Percentiles rank a stretch among this genome's conserved stretches.
These are phyloP conservation scores for Samsoniella hepiali DNA, from an alignment of 2,329 filamentous ascomycete species.

Conservation along the genomic window DNA sequence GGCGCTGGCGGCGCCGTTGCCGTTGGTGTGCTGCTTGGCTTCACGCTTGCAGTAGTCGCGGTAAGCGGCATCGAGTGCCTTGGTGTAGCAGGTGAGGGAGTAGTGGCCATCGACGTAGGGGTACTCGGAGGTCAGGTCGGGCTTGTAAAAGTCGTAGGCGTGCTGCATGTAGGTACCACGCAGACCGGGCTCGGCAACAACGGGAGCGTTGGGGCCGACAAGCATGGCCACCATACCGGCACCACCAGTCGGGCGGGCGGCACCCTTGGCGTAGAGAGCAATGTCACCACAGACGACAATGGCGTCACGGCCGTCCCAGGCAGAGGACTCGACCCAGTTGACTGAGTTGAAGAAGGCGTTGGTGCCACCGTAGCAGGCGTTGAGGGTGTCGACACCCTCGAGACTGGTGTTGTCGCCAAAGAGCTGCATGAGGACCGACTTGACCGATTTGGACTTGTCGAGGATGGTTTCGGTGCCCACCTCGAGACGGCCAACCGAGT, in stretches of 20 bases:
- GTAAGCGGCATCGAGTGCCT: conserved; percentile 78
- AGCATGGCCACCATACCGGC: conserved; percentile 77
- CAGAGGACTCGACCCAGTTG: conserved; percentile 85
- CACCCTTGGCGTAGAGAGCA: conserved; percentile 80
- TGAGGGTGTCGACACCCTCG: conserved; percentile 79
- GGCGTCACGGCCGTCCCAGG: conserved; percentile 79
- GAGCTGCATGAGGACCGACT: conserved; percentile 83
- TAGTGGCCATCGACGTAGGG: conserved; percentile 81
- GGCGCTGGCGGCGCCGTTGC: conserved; percentile 51
- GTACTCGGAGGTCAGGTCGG: conserved; percentile 82
- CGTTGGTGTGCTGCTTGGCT: conserved; percentile 41
- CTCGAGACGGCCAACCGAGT: conserved; percentile 75
- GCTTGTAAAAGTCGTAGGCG: conserved; percentile 89
- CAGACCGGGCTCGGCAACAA: conserved; percentile 74
- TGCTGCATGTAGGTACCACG: conserved; percentile 79
- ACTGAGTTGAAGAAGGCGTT: conserved; percentile 79
- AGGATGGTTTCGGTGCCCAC: conserved; percentile 82
- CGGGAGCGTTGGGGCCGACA: conserved; percentile 72
- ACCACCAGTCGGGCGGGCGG: conserved; percentile 76
- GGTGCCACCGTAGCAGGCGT: conserved; percentile 84
- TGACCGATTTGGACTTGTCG: conserved; percentile 90
- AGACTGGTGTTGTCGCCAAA: conserved; percentile 81
- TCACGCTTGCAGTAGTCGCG: conserved; percentile 76
- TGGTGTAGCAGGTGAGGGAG: conserved; percentile 77
- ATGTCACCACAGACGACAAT: conserved; percentile 81